Percentiles rank a stretch among this genome's conserved stretches.
Conservation (phyloP, 2,329 filamentous ascomycete genomes). For the Penicillium sp. region DNA sequence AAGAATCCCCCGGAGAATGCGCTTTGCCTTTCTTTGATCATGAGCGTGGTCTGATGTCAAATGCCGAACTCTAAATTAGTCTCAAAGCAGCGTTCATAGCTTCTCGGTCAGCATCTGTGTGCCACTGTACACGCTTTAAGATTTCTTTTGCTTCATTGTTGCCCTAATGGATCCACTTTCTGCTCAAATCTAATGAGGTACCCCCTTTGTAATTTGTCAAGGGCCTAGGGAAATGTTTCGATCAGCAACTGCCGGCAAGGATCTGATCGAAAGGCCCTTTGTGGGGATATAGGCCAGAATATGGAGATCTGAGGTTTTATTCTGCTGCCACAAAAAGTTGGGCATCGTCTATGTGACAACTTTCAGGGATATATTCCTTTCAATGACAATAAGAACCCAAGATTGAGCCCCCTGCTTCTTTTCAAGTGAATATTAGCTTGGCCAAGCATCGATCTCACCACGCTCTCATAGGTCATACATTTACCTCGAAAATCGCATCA, state of each 20-base stretch:
- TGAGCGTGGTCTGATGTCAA: not conserved
- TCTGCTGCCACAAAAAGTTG: no score
- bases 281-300: not conserved
- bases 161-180: not conserved
- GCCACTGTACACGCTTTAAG: not conserved
- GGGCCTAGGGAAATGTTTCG: not conserved
- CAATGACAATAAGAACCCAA: no score
- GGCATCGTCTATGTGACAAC: not conserved
- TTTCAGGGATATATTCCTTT: not conserved
- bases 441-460: no score
- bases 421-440: no score
- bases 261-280: not conserved
- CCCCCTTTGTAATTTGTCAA: not conserved
- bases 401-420: no score
- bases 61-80: not conserved
- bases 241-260: not conserved
- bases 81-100: not conserved
- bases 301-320: not conserved
- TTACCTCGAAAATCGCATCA: not conserved
- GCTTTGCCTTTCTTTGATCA: slow-evolving; percentile 19
- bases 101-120: not conserved
- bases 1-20: slow-evolving; percentile 27
- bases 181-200: not conserved
- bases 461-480: no score
- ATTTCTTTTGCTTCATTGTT: not conserved